phyloP scores from a whole-genome alignment of 1,284 basidiomycete genomes.

The Rhodotorula sp. region DNA sequence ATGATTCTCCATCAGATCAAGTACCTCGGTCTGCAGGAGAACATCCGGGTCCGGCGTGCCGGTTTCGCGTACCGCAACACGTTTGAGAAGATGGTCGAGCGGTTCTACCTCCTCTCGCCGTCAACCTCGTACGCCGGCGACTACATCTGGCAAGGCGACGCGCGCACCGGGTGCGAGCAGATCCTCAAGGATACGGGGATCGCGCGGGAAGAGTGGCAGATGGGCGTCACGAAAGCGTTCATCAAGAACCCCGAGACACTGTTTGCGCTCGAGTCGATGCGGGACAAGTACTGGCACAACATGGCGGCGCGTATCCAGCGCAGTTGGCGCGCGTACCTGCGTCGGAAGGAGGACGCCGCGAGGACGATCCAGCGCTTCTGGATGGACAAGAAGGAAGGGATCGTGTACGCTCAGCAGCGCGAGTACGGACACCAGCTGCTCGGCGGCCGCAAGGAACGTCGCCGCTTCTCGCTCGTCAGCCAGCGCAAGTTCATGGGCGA shows the following conservation, averaged over 20 bases:
- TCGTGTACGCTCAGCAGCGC: constrained; percentile 82
- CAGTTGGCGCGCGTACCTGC: constrained; percentile 91
- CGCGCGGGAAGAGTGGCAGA: constrained; percentile 96
- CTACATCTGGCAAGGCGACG: constrained; percentile 92
- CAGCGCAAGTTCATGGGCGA: constrained; percentile 96
- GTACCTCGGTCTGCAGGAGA: constrained; percentile 97
- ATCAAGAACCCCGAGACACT: constrained; percentile 99
- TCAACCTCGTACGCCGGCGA: constrained; percentile 97
- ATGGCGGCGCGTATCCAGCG: constrained; percentile 97
- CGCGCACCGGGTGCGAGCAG: constrained; percentile 85
- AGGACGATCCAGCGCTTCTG: constrained; percentile 95
- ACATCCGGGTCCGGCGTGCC: constrained; percentile 93
- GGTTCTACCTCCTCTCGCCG: constrained; percentile 93
- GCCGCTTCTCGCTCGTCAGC: constrained; percentile 88
- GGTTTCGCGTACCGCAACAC: constrained; percentile 97
- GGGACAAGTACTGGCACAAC: constrained; percentile 99
- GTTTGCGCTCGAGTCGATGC: constrained; percentile 97
- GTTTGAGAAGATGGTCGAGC: constrained; percentile 98
- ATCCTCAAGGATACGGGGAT: constrained; percentile 95
- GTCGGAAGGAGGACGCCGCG: constrained; percentile 93
- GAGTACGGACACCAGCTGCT: constrained; percentile 93
- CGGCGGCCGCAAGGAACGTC: constrained; percentile 86
- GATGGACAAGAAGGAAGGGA: constrained; percentile 93
- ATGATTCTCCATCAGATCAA: constrained; percentile 98
- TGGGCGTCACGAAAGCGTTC: constrained; percentile 98